These are phyloP conservation scores for Rhizopus delemar DNA, from an alignment of 371 early-diverging fungal genomes.

Conservation along the genomic window DNA sequence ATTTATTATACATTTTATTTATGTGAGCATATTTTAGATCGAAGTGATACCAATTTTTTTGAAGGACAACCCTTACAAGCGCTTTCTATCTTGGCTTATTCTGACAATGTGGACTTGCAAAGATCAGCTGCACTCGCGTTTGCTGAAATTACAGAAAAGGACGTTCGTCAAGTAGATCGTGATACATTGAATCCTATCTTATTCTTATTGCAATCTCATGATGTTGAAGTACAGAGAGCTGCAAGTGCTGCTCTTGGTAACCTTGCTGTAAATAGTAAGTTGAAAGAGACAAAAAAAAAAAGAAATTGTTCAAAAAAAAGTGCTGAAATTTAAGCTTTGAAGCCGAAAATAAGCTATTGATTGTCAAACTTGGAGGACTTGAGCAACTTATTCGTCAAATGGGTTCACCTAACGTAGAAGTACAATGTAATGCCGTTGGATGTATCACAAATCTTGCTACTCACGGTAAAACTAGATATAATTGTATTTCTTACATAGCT, in stretches of 20 bases:
- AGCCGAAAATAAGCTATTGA: conserved; percentile 84
- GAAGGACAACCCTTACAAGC: conserved; percentile 85
- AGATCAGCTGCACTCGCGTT: conserved; percentile 92
- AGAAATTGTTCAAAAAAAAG: neutral
- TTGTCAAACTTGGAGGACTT: conserved; percentile 85
- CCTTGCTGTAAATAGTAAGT: conserved; percentile 81
- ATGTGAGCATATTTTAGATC: conserved; percentile 45
- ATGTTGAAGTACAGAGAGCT: conserved; percentile 87
- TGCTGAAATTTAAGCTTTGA: conserved; percentile 11
- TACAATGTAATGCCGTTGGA: conserved; percentile 93
- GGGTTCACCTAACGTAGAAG: conserved; percentile 85
- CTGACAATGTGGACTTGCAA: conserved; percentile 86
- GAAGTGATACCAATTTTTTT: conserved; percentile 81
- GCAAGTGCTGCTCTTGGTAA: conserved; percentile 91
- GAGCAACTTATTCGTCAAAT: conserved; percentile 88
- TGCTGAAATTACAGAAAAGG: conserved; percentile 92
- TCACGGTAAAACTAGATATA: conserved; percentile 53
- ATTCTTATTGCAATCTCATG: conserved; percentile 81
- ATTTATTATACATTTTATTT: neutral
- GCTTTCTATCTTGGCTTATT: conserved; percentile 81
- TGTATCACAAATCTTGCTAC: conserved; percentile 95
- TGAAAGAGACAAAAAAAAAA: too few relatives aligned
- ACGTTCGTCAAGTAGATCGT: conserved; percentile 78
- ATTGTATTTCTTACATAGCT: neutral
- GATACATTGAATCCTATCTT: conserved; percentile 83